Evolutionary conservation across 1,139 yeast species (phyloP).

Genomic region (Wickerhamiella pararugosa): DNA sequence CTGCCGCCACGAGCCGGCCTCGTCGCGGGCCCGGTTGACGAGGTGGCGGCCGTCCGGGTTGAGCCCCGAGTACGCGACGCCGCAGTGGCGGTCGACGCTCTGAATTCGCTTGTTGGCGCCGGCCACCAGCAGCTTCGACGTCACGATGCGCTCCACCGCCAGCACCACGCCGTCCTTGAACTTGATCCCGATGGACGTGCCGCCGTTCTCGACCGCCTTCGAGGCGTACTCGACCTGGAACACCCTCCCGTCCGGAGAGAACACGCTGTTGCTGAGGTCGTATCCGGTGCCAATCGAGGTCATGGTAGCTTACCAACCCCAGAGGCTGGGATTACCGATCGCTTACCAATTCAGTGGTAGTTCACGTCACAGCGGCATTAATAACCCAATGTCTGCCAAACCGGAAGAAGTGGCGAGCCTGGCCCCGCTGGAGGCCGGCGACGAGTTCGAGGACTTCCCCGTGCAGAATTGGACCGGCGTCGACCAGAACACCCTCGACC

Average conservation of each 20-base stretch:
- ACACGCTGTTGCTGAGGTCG: slow-evolving; percentile 20
- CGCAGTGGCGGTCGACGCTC: slow-evolving; percentile 84
- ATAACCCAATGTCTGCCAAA: neutral
- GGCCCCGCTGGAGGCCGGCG: slow-evolving; percentile 72
- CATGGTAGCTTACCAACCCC: slow-evolving; percentile 12
- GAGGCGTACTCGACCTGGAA: slow-evolving; percentile 97
- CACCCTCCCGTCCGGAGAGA: slow-evolving; percentile 79
- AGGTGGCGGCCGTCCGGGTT: slow-evolving; percentile 94
- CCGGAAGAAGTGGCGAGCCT: slow-evolving; percentile 20
- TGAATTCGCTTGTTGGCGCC: slow-evolving; percentile 82
- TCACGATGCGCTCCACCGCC: slow-evolving; percentile 88
- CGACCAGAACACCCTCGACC: slow-evolving; percentile 28
- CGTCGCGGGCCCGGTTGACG: slow-evolving; percentile 85
- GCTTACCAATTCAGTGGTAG: no score
- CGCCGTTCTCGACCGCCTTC: slow-evolving; percentile 95
- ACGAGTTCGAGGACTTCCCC: slow-evolving; percentile 91
- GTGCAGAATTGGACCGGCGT: slow-evolving; percentile 54
- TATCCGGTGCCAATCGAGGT: slow-evolving; percentile 21
- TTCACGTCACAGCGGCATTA: neutral
- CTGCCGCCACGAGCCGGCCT: slow-evolving; percentile 66
- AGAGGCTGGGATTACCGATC: neutral
- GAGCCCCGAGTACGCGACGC: slow-evolving; percentile 80
- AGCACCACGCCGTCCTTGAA: slow-evolving; percentile 86
- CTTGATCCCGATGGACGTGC: slow-evolving; percentile 86
- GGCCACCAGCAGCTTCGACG: slow-evolving; percentile 78